Evolutionary conservation across 352 stramenopile species (phyloP), one percentile per base, ranked within the genome.

Genomic region (Blastocystis sp.): DNA sequence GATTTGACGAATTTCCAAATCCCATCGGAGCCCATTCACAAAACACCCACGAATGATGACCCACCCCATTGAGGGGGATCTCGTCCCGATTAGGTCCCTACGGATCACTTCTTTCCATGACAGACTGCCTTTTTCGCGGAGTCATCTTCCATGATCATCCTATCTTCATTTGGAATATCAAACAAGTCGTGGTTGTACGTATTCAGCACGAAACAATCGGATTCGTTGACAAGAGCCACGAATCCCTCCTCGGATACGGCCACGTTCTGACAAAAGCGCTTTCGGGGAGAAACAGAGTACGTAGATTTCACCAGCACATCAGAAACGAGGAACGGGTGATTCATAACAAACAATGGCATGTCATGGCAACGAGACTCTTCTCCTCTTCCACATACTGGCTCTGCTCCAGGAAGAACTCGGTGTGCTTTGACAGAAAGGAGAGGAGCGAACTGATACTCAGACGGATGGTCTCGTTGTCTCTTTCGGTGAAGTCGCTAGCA

Each of bases 261-360:
- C 21, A 67, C 32, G 11, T 42, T 42, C 57, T 36, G 1, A 36
- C 32, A 44, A 44, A 24, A 44, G 21, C 32, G 57, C 38, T 42
- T 42, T 42, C 24, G 57, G 16, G 24, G 9, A n/a, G n/a, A 4
- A 36, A 44, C 32, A 18, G 57, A 42, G 32, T 67, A 67, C 1
- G 38, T 14, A 6, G 24, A 34, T 24, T 42, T 42, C 38, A n/a
- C 32, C 2, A 44, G 32, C 21, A 67, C 32, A 36, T 67, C 57
- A 32, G 57, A 36, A 44, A 42, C n/a, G 38, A 67, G 2, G 9
- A 67, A 44, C 21, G 57, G 29, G 4, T 36, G 1, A 14, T 67
- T 42, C 57, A 67, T 67, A 67, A 40, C 21, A 67, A 36, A 67
- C n/a, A 67, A 44, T 67, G n/a, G 32, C 57, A 67, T 42, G 9